Evolutionary conservation across 225 moss, liverwort and hornwort genomes (phyloP), one percentile per base, ranked within the genome.

Genomic region (Asterella californica): DNA sequence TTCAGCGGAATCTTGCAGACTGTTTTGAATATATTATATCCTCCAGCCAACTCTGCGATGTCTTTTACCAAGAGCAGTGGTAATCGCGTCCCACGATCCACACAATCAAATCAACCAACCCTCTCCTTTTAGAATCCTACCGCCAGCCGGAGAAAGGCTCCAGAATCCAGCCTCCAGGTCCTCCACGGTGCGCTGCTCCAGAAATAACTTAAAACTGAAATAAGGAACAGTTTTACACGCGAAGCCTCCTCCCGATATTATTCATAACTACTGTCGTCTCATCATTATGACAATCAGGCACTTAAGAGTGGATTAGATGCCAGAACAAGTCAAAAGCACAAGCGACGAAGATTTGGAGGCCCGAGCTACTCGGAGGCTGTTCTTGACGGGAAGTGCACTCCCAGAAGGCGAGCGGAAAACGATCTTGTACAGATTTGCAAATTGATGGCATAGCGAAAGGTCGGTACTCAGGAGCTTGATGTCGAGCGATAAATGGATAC

Each of bases 1-100:
- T 46, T 47, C 64, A 48, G 77, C 77, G 64, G 63, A 63, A 77
- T 77, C 77, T 77, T 54, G 30, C 75, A 55, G 54, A 75, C 36
- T 72, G 69, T 70, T 38, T 25, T 24, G 46, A 50, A 42, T 47
- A 38, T 36, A 18, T 22, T 27, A 27, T 73, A 42, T 73, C 27
- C 73, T 60, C 59, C 33, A 38, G 76, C 76, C 12, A 61, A 45
- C 59, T 36, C 60, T 60, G 60, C 61, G 15, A 60, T 57, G 55
- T 36, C 49, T 29, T 27, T 27, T 19, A 27, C 61, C 25, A 45
- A 27, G 74, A 49, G 27, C 55, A 55, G 55, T 54, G n/a, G 6
- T 33, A 22, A 47, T 72, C 47, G 71, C 73, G 27, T 52, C n/a
- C 29, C 73, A 73, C 50, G 73, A 73, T 73, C 27, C 30, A 30